Evolutionary conservation across 768 basidiomycete species (phyloP), one percentile per base, ranked within the genome.

Genomic region (Mycena vitilis): DNA sequence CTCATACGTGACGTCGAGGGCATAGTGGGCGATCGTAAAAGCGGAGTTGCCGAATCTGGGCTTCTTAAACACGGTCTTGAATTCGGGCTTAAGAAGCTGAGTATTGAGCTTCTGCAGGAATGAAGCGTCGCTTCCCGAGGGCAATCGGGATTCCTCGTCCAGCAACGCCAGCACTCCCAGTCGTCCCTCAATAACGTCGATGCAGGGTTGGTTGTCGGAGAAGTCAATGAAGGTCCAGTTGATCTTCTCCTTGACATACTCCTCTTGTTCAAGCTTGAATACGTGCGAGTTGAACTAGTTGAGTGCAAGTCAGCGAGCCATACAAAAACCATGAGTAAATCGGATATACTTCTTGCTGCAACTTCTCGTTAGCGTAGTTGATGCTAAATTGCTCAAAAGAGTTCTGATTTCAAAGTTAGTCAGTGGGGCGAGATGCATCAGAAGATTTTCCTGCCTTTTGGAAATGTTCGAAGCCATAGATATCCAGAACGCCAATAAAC

Each of bases 201-300:
- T 99, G 79, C 97, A 98, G 49, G 95, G 95, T 76, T 99, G 98
- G 76, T 99, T 99, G 80, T 99, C 98, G 12, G 95, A 95, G 79
- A 98, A 99, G 75, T 99, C 97, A 78, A 99, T 99, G 81, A 99
- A 99, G 11, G 94, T 98, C 98, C 98, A 99, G 78, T 98, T 95
- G 78, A 99, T 99, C 80, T 98, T 87, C 78, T 99, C 98, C 71
- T 97, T 95, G 59, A 99, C 90, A 76, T 99, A 99, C 81, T 99
- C 98, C 78, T 99, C 98, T 83, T 99, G 98, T 78, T 99, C 98
- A 48, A 99, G 89, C 85, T 99, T 96, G 88, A 95, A 96, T 56
- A 99, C 98, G 77, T 99, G 98, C 1, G 97, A 98, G 75, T 99
- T 99, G 84, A 99, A 99, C 94, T 98, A 71, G 9, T 63, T 12